Conservation (phyloP, 2,329 filamentous ascomycete species). For the Knufia fluminis region DNA sequence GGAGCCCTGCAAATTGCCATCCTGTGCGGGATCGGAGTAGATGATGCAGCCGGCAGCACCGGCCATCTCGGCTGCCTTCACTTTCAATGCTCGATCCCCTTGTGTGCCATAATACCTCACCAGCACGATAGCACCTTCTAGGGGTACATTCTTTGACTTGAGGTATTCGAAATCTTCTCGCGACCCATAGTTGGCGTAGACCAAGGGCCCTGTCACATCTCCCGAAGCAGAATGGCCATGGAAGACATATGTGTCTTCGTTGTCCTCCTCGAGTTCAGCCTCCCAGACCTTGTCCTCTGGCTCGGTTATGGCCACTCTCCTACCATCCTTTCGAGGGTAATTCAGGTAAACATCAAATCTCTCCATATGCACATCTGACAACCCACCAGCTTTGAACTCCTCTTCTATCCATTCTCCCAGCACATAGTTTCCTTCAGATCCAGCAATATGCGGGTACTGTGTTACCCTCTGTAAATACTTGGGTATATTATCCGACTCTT, state of each 20-base stretch:
- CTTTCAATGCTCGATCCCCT: slow-evolving; percentile 64
- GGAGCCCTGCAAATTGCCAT: slow-evolving; percentile 66
- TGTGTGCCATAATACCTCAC: slow-evolving; percentile 72
- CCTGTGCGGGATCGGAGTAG: slow-evolving; percentile 81
- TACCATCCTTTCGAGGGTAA: slow-evolving; percentile 69
- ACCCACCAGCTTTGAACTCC: slow-evolving; percentile 56
- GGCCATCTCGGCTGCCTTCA: slow-evolving; percentile 79
- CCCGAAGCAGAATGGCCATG: slow-evolving; percentile 84
- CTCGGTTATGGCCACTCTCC: slow-evolving; percentile 71
- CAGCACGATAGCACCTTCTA: slow-evolving; percentile 72
- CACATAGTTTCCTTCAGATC: slow-evolving; percentile 85
- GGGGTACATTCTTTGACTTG: slow-evolving; percentile 59
- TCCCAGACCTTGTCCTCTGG: slow-evolving; percentile 62
- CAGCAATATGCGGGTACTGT: slow-evolving; percentile 78
- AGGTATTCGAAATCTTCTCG: slow-evolving; percentile 71
- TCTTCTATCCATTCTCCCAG: slow-evolving; percentile 76
- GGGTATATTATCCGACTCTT: slow-evolving; percentile 54
- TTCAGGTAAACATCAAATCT: slow-evolving; percentile 86
- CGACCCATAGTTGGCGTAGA: slow-evolving; percentile 90
- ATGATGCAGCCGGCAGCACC: slow-evolving; percentile 83
- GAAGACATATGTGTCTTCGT: slow-evolving; percentile 67
- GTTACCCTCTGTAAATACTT: slow-evolving; percentile 70
- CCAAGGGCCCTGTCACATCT: slow-evolving; percentile 72
- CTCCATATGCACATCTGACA: slow-evolving; percentile 69
- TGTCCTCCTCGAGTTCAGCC: slow-evolving; percentile 73